A percentile compares a stretch with the other conserved stretches of the same genome.
phyloP scores from a whole-genome alignment of 257 asterid genomes.

The Solanum sejunctum region DNA sequence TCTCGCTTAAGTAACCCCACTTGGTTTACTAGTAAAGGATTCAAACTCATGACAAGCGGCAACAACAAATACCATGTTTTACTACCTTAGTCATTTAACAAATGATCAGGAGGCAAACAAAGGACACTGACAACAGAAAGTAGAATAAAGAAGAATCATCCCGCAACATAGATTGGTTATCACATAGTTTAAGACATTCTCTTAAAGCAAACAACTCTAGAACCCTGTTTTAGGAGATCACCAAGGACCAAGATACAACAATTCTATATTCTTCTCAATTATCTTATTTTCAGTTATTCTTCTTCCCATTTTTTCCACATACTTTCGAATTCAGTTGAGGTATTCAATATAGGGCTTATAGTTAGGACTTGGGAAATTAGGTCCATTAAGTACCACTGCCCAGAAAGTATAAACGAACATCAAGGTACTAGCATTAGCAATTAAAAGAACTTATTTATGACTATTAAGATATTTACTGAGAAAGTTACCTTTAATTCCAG shows the following conservation, averaged over 20 bases:
- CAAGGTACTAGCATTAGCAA: neutral
- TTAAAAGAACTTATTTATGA: neutral
- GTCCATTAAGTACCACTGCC: neutral
- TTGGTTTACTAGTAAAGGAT: neutral
- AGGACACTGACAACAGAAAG: neutral
- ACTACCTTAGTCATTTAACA: neutral
- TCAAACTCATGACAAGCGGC: neutral
- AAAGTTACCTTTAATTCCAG: constrained; percentile 77
- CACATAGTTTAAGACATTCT: neutral
- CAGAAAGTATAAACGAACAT: neutral
- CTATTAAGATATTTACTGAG: neutral
- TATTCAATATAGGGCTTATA: neutral
- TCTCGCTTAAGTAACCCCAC: neutral
- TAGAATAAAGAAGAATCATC: neutral
- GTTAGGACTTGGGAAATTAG: neutral
- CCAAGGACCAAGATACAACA: neutral
- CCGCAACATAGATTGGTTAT: neutral
- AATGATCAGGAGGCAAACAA: neutral
- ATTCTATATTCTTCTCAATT: neutral
- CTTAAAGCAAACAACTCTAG: neutral
- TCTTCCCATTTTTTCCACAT: neutral
- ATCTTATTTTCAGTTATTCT: neutral
- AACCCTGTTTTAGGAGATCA: neutral
- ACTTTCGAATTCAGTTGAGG: neutral
- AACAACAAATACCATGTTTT: neutral